These are phyloP conservation scores for Botryotinia narcissicola DNA, from an alignment of 2,329 filamentous ascomycete genomes.

Conservation along the genomic window DNA sequence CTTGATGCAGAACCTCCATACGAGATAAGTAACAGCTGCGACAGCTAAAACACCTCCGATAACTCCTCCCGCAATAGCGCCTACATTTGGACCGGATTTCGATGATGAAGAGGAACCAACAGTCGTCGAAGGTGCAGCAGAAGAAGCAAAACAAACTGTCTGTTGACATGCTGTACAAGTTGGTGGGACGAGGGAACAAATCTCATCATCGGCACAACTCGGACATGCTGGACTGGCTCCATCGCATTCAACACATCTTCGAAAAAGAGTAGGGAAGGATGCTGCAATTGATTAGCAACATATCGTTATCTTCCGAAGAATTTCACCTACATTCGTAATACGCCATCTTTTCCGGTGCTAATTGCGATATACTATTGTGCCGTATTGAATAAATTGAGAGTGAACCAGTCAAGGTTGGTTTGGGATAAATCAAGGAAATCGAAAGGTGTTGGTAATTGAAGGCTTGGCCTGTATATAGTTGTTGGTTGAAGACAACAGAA, in stretches of 20 bases:
- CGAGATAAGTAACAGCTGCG: conserved; percentile 70
- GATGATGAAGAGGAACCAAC: conserved; percentile 35
- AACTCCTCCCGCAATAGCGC: conserved; percentile 89
- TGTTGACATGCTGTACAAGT: conserved; percentile 60
- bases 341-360: not conserved
- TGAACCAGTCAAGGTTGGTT: not conserved
- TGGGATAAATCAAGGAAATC: not conserved
- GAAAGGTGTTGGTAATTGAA: not conserved
- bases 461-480: not conserved
- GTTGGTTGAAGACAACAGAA: not conserved
- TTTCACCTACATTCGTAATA: conserved; percentile 20
- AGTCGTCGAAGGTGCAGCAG: conserved; percentile 29
- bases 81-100: conserved; percentile 61
- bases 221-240: conserved; percentile 54
- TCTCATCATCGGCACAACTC: conserved; percentile 52
- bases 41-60: conserved; percentile 78
- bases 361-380: conserved; percentile 13
- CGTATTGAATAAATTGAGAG: conserved; percentile 18
- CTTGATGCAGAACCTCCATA: conserved; percentile 88
- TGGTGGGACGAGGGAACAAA: conserved; percentile 58
- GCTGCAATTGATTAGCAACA: conserved; percentile 30
- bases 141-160: conserved; percentile 52
- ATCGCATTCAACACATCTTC: conserved; percentile 57
- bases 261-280: conserved; percentile 45
- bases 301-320: conserved; percentile 15